Conservation (phyloP, 768 basidiomycete genomes). For the Lactifluus rugatus region DNA sequence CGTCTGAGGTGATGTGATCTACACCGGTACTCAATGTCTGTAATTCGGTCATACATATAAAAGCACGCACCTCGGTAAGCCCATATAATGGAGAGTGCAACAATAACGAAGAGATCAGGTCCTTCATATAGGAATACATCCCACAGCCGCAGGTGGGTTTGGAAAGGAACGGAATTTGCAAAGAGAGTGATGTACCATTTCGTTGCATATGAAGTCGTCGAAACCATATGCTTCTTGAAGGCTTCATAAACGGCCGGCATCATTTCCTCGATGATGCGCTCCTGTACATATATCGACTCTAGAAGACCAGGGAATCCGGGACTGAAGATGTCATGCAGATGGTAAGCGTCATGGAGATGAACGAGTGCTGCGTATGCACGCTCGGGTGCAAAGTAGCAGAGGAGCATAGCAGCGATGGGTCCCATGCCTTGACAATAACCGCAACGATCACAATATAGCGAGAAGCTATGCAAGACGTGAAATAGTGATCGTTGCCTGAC, state of each 20-base stretch:
- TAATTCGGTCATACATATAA: not conserved
- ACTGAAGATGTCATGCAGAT: conserved; percentile 78
- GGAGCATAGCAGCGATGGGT: conserved; percentile 86
- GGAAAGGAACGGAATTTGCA: conserved; percentile 90
- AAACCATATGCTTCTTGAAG: conserved; percentile 83
- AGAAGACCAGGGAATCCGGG: conserved; percentile 95
- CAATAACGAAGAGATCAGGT: conserved; percentile 75
- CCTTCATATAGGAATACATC: conserved; percentile 90
- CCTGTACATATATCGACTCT: conserved; percentile 94
- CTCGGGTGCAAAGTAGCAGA: conserved; percentile 90
- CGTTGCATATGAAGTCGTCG: conserved; percentile 90
- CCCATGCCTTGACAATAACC: conserved; percentile 99
- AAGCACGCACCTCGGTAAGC: conserved; percentile 58
- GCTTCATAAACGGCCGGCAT: conserved; percentile 85
- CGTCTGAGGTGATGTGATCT: conserved; percentile 76
- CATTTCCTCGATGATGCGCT: conserved; percentile 73
- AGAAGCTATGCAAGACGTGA: conserved; percentile 89
- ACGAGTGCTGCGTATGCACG: conserved; percentile 77
- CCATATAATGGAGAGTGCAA: conserved; percentile 87
- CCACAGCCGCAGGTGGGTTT: conserved; percentile 90
- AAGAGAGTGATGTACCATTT: conserved; percentile 99
- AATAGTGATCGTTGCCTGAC: conserved; percentile 86
- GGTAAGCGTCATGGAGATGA: conserved; percentile 81
- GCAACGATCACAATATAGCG: conserved; percentile 71
- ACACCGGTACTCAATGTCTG: not conserved